Evolutionary conservation across 192 early-diverging fungal genomes (phyloP).

Genomic region (Podila horticola): DNA sequence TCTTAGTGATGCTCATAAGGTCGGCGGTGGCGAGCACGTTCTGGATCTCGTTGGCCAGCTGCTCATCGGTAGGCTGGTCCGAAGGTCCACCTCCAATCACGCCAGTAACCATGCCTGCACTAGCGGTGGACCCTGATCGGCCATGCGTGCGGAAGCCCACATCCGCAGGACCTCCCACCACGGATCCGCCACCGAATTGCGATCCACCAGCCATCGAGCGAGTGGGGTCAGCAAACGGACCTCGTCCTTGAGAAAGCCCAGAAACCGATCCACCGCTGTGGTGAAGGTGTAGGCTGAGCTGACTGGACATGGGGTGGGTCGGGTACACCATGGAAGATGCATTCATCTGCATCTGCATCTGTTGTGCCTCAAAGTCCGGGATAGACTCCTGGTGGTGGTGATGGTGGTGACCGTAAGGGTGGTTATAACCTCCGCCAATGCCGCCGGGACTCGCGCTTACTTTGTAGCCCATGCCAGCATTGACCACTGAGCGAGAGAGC

Average conservation of each 20-base stretch:
- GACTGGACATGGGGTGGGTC: not conserved
- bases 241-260: not conserved
- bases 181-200: constrained; percentile 25
- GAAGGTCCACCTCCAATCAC: not conserved
- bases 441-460: not conserved
- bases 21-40: constrained; percentile 89
- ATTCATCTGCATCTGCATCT: not conserved
- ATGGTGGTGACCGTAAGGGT: not conserved
- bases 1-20: constrained; percentile 99
- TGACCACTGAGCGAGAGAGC: constrained; percentile 17
- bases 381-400: constrained; percentile 5
- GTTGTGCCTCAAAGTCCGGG: constrained; percentile 3
- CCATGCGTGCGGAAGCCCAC: constrained; percentile 20
- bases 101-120: constrained; percentile 3
- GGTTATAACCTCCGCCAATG: constrained; percentile 2
- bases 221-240: constrained; percentile 4
- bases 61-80: constrained; percentile 70
- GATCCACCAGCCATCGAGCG: constrained; percentile 21
- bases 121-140: constrained; percentile 21
- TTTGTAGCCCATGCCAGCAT: constrained; percentile 3
- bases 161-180: constrained; percentile 17
- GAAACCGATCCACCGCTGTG: not conserved
- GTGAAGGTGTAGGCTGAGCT: not conserved
- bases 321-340: constrained; percentile 6
- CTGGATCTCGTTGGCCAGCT: constrained; percentile 72